Conservation (phyloP, 345 rosid species). For the Populus simonii region DNA sequence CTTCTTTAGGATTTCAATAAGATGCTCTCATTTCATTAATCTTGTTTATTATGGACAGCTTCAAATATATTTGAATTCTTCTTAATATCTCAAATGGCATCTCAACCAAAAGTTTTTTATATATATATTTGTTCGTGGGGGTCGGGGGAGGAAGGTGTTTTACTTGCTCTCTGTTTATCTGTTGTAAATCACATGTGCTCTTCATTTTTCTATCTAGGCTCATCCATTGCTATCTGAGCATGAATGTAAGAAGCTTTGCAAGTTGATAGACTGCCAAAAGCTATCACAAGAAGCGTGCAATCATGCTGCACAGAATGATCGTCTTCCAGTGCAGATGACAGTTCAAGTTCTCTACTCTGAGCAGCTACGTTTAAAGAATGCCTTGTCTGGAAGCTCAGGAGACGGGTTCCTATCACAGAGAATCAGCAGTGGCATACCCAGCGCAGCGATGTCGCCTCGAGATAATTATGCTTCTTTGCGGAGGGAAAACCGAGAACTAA, state of each 20-base stretch:
- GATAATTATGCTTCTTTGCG: constrained; percentile 67
- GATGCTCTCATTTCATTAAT: too few species aligned
- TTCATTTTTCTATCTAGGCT: constrained; percentile 1
- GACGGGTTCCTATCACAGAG: constrained; percentile 65
- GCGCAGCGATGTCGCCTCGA: constrained; percentile 70
- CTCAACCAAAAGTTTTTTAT: too few species aligned
- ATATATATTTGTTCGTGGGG: too few species aligned
- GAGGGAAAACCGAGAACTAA: constrained; percentile 69
- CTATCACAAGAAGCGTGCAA: constrained; percentile 19
- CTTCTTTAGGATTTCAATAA: too few species aligned
- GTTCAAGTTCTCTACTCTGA: constrained; percentile 61
- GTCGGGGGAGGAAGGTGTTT: background rate
- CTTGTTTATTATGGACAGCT: too few species aligned
- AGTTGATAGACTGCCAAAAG: constrained; percentile 23
- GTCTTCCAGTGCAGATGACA: constrained; percentile 59
- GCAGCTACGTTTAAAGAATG: constrained; percentile 66
- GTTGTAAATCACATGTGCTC: background rate
- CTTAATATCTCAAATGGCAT: too few species aligned
- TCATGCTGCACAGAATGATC: constrained; percentile 49
- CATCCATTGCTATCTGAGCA: constrained; percentile 18
- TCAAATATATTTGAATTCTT: too few species aligned
- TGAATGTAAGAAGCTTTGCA: constrained; percentile 17
- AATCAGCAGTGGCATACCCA: constrained; percentile 67
- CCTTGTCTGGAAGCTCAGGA: constrained; percentile 56
- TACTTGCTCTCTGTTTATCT: background rate